These are phyloP conservation scores for Yamadazyma dushanensis DNA, from an alignment of 1,139 yeast genomes.

Conservation along the genomic window DNA sequence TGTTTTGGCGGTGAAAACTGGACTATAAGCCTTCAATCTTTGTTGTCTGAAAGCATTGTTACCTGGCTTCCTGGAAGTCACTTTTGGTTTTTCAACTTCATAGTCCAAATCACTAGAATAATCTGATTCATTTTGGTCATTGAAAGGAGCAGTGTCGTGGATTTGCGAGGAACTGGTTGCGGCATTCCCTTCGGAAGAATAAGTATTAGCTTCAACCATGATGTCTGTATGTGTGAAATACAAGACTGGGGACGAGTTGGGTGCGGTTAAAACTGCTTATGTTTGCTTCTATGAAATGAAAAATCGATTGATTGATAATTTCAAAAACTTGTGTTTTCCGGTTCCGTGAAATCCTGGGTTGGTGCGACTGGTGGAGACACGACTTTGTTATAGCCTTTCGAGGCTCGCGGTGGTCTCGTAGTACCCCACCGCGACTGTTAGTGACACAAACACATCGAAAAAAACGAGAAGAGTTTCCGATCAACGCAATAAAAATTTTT, in stretches of 20 bases:
- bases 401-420: not conserved
- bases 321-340: no score
- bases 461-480: conserved; percentile 2
- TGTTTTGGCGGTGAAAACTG: conserved; percentile 87
- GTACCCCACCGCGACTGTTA: not conserved
- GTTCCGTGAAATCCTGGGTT: no score
- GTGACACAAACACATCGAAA: not conserved
- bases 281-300: no score
- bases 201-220: not conserved
- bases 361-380: not conserved
- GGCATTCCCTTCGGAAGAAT: not conserved
- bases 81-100: conserved; percentile 22
- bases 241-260: no score
- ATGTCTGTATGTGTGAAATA: no score
- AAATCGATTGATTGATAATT: no score
- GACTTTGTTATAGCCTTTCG: not conserved
- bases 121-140: conserved; percentile 3
- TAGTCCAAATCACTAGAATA: conserved; percentile 11
- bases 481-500: conserved; percentile 3
- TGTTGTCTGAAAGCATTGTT: conserved; percentile 68
- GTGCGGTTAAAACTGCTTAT: no score
- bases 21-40: conserved; percentile 47
- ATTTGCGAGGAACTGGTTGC: not conserved
- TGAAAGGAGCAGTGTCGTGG: not conserved
- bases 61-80: conserved; percentile 53